Percentiles rank a stretch among this genome's conserved stretches.
These are phyloP conservation scores for Ehretia macrophylla DNA, from an alignment of 257 asterid genomes.

Conservation along the genomic window DNA sequence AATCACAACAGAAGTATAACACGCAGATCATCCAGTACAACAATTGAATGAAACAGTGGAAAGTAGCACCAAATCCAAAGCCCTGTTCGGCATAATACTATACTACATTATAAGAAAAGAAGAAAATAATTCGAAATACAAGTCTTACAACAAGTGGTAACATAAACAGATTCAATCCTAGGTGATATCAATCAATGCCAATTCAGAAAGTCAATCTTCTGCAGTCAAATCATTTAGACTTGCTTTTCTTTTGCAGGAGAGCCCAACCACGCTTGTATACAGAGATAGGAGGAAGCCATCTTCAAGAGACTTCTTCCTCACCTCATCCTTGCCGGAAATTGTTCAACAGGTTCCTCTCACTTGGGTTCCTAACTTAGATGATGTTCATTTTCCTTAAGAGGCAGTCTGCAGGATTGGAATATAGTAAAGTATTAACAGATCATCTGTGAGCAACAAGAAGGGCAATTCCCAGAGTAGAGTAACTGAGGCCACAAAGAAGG, in stretches of 20 bases:
- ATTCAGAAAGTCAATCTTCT: too few species aligned
- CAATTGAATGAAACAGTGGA: neutral
- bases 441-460: neutral
- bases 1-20: neutral
- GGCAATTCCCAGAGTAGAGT: neutral
- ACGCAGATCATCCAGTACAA: neutral
- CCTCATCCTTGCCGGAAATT: constrained; percentile 17
- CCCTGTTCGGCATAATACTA: neutral
- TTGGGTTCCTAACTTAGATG: neutral
- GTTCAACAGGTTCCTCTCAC: constrained; percentile 14
- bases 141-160: too few species aligned
- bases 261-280: too few species aligned
- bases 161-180: neutral
- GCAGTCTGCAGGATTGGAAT: neutral
- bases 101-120: neutral
- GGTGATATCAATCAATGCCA: neutral
- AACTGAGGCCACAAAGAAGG: neutral
- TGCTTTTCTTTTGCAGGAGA: too few species aligned
- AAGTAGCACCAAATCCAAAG: neutral
- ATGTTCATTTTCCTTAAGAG: neutral
- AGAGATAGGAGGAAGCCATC: too few species aligned
- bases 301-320: constrained; percentile 27
- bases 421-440: neutral
- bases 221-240: neutral
- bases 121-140: too few species aligned